phyloP scores from a whole-genome alignment of 2,329 filamentous ascomycete species.

The Colletotrichum orchidophilum region DNA sequence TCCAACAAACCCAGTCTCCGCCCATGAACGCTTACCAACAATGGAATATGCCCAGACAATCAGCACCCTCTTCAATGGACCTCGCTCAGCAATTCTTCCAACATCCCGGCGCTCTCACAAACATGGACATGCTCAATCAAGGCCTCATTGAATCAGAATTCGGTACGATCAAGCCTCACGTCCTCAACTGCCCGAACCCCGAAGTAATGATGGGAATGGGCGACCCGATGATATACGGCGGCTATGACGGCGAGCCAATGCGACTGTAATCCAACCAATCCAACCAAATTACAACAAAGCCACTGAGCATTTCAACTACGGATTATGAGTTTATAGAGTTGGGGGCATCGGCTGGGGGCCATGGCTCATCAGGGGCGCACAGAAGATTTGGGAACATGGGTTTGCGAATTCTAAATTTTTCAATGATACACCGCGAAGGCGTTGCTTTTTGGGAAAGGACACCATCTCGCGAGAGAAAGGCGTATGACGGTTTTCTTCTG shows the following conservation, averaged over 20 bases:
- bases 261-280: slow-evolving; percentile 43
- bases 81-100: slow-evolving; percentile 53
- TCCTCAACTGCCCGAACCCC: slow-evolving; percentile 60
- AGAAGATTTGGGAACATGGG: neutral
- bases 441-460: slow-evolving; percentile 20
- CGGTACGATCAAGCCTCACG: slow-evolving; percentile 64
- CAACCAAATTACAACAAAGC: no score
- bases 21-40: slow-evolving; percentile 42
- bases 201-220: slow-evolving; percentile 67
- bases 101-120: slow-evolving; percentile 50
- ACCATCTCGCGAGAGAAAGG: neutral
- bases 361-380: slow-evolving; percentile 2
- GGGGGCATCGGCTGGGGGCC: neutral
- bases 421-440: slow-evolving; percentile 32
- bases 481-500: neutral
- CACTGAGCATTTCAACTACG: slow-evolving; percentile 2
- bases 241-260: slow-evolving; percentile 58
- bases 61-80: slow-evolving; percentile 44
- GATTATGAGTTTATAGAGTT: slow-evolving; percentile 14
- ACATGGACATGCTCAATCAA: slow-evolving; percentile 58
- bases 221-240: slow-evolving; percentile 67
- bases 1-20: slow-evolving; percentile 46
- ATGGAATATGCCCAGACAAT: slow-evolving; percentile 29
- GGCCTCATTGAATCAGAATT: slow-evolving; percentile 62
- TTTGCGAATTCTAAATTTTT: neutral